Conservation (phyloP, 75 land plant genomes). For the Picea glauca region DNA sequence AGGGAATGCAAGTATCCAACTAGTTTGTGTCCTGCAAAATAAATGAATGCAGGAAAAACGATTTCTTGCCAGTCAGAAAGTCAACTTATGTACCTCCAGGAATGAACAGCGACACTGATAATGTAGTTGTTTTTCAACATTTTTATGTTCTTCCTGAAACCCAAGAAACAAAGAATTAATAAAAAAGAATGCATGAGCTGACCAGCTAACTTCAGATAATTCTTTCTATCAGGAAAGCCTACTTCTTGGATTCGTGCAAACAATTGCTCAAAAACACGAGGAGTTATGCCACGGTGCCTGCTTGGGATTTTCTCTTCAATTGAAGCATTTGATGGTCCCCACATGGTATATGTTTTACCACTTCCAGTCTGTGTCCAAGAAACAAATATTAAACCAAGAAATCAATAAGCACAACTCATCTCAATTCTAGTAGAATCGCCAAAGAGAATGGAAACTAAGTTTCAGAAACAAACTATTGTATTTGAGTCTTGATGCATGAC, state of each 20-base stretch:
- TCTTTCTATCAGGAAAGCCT: constrained; percentile 1
- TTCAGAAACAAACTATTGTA: background rate
- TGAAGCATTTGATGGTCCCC: constrained; percentile 81
- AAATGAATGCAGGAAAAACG: background rate
- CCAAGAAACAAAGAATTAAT: constrained; percentile 4
- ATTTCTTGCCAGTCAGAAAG: background rate
- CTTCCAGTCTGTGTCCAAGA: constrained; percentile 80
- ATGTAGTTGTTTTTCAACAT: constrained; percentile 69
- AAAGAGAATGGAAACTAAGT: background rate
- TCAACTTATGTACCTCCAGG: constrained; percentile 53
- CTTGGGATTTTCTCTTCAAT: constrained; percentile 36
- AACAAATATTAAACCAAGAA: background rate
- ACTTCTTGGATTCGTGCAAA: constrained; percentile 89
- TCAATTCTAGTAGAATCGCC: background rate
- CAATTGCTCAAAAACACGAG: constrained; percentile 83
- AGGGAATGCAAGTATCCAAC: background rate
- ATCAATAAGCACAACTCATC: background rate
- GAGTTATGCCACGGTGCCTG: constrained; percentile 71
- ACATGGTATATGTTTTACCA: constrained; percentile 98
- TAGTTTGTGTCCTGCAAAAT: background rate
- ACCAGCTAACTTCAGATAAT: background rate
- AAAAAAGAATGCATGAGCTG: background rate
- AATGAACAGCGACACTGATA: constrained; percentile 89
- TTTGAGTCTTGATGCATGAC: background rate
- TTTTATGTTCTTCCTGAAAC: constrained; percentile 76